phyloP scores from a whole-genome alignment of 2,329 filamentous ascomycete species.

The Zalaria sp. region DNA sequence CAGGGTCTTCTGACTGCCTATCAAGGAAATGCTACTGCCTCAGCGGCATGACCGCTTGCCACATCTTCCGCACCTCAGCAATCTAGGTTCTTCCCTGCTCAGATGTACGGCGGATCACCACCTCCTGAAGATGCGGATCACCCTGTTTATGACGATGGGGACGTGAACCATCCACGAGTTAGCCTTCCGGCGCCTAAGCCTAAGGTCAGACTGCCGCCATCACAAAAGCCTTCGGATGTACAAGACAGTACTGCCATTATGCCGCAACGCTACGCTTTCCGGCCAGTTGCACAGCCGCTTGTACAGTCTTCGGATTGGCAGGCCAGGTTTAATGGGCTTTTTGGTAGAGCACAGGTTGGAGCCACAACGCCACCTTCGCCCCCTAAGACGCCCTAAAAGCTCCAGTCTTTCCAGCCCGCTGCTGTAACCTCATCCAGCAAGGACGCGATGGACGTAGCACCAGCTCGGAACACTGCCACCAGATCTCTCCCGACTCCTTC shows the following conservation, averaged over 20 bases:
- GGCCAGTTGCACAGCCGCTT: constrained; percentile 26
- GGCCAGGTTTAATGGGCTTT: constrained; percentile 66
- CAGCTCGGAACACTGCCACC: constrained; percentile 55
- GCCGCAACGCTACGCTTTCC: constrained; percentile 22
- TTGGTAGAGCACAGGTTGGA: constrained; percentile 45
- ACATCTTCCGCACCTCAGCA: constrained; percentile 7
- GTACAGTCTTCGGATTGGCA: constrained; percentile 52
- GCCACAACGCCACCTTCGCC: constrained; percentile 21
- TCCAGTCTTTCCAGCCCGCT: constrained; percentile 22
- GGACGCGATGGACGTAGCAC: constrained; percentile 41
- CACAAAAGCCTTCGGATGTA: constrained; percentile 25
- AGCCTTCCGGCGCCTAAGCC: constrained; percentile 56
- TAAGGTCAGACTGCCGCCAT: constrained; percentile 67
- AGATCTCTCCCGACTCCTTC: constrained; percentile 48
- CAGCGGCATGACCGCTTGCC: too few relatives aligned
- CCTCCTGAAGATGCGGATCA: constrained; percentile 62
- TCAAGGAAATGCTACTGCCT: constrained; percentile 7
- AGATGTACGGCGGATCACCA: constrained; percentile 37
- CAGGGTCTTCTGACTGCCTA: constrained; percentile 8
- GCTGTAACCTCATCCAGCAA: constrained; percentile 8
- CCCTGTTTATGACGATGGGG: constrained; percentile 58
- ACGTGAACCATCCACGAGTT: constrained; percentile 51
- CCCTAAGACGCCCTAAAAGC: constrained; percentile 23
- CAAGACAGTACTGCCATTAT: constrained; percentile 26
- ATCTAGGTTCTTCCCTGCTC: constrained; percentile 25